Evolutionary conservation across 106 monocot genomes (phyloP), one percentile per base, ranked within the genome.

Genomic region (Acorus gramineus): DNA sequence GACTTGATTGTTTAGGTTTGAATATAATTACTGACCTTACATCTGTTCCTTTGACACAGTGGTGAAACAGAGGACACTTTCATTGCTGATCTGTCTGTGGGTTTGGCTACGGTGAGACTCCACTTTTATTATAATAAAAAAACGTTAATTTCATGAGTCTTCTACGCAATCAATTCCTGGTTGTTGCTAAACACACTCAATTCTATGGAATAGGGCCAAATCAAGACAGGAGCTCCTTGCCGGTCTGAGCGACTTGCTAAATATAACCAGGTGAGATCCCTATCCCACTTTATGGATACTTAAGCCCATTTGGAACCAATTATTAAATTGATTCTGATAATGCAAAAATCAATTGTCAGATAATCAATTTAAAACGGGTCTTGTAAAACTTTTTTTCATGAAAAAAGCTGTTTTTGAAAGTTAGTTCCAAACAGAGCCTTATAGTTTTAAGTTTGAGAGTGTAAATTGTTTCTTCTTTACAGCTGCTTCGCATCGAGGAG

Each of bases 31-130:
- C 56, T 12, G 55, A 55, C 9, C 45, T 63, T 7, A 42, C 44
- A n/a, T 45, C 4, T 50, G 14, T 57, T 65, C 59, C 49, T 2
- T 28, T 13, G 8, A 72, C 77, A 11, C 69, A 96, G 96, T 77
- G 96, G 96, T 79, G 96, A 96, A 73, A 96, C 96, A 0, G 96
- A 96, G 74, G 96, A 96, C 55, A 96, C 96, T 10, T 96, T 96
- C 82, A 96, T 96, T 70, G 96, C 96, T 66, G 96, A 96, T 66
- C 79, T 96, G 50, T 69, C 96, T 7, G 96, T 96, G 8, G 96
- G 96, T 64, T 68, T 96, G 72, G 64, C 96, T 14, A 96, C 96
- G 14, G 96, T 96, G 77, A 57, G 73, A 28, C 1, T 28, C 28
- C 28, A 28, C 28, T 28, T 28, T 28, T 28, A 28, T 28, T 28